Percentiles rank a stretch among this genome's conserved stretches.
These are phyloP conservation scores for Aspergillus melleus DNA, from an alignment of 2,329 filamentous ascomycete genomes.

Conservation along the genomic window DNA sequence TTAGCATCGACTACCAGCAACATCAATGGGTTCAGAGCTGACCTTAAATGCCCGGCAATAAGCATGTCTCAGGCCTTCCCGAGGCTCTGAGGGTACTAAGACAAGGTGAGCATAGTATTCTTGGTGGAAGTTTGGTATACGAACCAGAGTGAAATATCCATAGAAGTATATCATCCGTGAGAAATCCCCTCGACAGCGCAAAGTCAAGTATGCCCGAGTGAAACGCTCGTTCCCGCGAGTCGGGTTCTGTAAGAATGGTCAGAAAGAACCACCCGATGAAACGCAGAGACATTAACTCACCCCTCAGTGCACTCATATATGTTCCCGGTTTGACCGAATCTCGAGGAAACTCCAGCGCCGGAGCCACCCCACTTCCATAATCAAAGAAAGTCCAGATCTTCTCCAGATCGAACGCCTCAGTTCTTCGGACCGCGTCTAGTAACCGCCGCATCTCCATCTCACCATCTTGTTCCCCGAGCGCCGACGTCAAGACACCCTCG, in stretches of 20 bases:
- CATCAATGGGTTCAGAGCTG: conserved; percentile 14
- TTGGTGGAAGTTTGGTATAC: conserved; percentile 4
- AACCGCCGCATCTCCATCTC: conserved; percentile 49
- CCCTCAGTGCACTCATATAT: conserved; percentile 34
- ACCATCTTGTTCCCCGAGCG: conserved; percentile 47
- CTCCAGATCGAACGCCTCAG: conserved; percentile 57
- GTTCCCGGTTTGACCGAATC: conserved; percentile 30
- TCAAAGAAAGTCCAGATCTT: conserved; percentile 61
- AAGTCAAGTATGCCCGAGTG: conserved; percentile 62
- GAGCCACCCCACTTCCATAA: conserved; percentile 21
- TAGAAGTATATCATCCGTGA: conserved; percentile 65
- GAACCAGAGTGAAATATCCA: conserved; percentile 57
- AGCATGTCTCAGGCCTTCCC: conserved; percentile 57
- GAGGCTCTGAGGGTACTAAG: conserved; percentile 54
- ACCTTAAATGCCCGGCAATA: conserved; percentile 59
- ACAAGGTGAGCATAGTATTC: conserved; percentile 4
- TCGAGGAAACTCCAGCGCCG: conserved; percentile 35
- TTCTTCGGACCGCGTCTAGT: conserved; percentile 59
- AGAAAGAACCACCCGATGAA: not conserved
- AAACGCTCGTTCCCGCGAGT: conserved; percentile 59
- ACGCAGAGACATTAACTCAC: conserved; percentile 19
- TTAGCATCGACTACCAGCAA: conserved; percentile 11
- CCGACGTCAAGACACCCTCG: conserved; percentile 44
- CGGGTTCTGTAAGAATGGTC: conserved; percentile 40
- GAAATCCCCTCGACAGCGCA: conserved; percentile 45